phyloP scores from a whole-genome alignment of 768 basidiomycete species.

The Ephemerocybe angulata region DNA sequence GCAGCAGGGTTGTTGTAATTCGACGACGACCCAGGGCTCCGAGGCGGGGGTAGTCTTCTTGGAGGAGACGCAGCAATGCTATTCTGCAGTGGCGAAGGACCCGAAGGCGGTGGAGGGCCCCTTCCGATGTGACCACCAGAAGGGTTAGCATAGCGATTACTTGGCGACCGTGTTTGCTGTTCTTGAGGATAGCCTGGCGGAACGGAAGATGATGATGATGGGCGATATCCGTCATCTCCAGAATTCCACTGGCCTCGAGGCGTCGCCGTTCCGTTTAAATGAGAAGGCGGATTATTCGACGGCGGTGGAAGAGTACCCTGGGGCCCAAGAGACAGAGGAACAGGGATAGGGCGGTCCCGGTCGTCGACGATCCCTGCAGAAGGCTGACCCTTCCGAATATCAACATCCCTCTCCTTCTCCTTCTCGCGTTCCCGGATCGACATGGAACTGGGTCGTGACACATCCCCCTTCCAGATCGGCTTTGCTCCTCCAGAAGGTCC shows the following conservation, averaged over 20 bases:
- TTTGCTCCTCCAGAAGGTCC: conserved; percentile 12
- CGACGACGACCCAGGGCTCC: conserved; percentile 9
- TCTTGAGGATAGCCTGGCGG: conserved; percentile 19
- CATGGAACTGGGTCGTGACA: background rate
- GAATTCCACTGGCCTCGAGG: conserved; percentile 2
- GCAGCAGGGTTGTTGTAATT: background rate
- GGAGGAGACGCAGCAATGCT: conserved; percentile 31
- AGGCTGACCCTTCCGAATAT: conserved; percentile 12
- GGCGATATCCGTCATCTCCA: conserved; percentile 4
- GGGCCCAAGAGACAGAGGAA: conserved; percentile 6
- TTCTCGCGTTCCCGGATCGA: conserved; percentile 14
- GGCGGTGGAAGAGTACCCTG: conserved; percentile 13
- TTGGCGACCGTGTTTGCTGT: conserved; percentile 36
- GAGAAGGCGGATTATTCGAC: conserved; percentile 18
- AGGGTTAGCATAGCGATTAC: conserved; percentile 36
- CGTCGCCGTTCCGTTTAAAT: background rate
- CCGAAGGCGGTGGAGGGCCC: conserved; percentile 19
- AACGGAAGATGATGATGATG: conserved; percentile 27
- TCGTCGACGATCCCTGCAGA: conserved; percentile 4
- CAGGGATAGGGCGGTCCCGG: conserved; percentile 4
- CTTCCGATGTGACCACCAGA: conserved; percentile 13
- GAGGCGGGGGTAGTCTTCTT: conserved; percentile 27
- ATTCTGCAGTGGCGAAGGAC: conserved; percentile 14
- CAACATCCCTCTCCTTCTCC: conserved; percentile 13
- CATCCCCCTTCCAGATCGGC: conserved; percentile 3